Evolutionary conservation across 495 filamentous ascomycete genomes (phyloP).

Genomic region (Neurospora sp.): DNA sequence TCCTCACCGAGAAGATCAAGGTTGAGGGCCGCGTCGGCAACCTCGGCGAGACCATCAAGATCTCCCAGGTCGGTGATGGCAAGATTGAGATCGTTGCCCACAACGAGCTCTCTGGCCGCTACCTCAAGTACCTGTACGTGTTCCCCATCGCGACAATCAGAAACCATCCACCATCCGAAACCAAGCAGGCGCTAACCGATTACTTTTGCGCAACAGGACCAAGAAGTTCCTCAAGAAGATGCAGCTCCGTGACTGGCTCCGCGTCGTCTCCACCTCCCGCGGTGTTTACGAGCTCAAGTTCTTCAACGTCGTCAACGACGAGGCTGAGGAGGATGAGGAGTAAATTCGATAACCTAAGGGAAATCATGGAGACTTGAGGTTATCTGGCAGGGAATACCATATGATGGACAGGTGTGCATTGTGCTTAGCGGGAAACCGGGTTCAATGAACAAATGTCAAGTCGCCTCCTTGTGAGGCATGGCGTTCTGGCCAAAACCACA

Average conservation of each 20-base stretch:
- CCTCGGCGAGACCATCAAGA: conserved; percentile 86
- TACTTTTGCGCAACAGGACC: conserved; percentile 54
- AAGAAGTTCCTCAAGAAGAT: conserved; percentile 99
- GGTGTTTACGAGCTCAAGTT: conserved; percentile 98
- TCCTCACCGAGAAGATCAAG: conserved; percentile 99
- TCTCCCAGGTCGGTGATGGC: conserved; percentile 83
- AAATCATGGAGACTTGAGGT: conserved; percentile 8
- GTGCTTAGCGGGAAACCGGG: conserved; percentile 12
- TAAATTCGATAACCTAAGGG: conserved; percentile 39
- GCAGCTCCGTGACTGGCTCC: conserved; percentile 98
- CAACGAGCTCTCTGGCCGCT: conserved; percentile 94
- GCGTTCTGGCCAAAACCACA: conserved; percentile 9
- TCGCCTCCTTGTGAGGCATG: conserved; percentile 13
- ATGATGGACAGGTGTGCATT: conserved; percentile 15
- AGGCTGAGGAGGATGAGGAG: conserved; percentile 93
- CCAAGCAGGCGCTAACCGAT: conserved; percentile 2
- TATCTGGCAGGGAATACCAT: conserved; percentile 15
- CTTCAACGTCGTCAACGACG: conserved; percentile 99
- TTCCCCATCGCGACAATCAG: background rate
- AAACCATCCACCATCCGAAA: background rate
- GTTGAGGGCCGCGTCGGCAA: conserved; percentile 96
- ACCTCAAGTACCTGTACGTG: conserved; percentile 97
- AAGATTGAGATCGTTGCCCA: conserved; percentile 97
- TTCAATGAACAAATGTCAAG: conserved; percentile 16
- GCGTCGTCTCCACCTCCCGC: conserved; percentile 92